Evolutionary conservation across 345 rosid species (phyloP), one percentile per base, ranked within the genome.

Genomic region (Sisymbrium irio): DNA sequence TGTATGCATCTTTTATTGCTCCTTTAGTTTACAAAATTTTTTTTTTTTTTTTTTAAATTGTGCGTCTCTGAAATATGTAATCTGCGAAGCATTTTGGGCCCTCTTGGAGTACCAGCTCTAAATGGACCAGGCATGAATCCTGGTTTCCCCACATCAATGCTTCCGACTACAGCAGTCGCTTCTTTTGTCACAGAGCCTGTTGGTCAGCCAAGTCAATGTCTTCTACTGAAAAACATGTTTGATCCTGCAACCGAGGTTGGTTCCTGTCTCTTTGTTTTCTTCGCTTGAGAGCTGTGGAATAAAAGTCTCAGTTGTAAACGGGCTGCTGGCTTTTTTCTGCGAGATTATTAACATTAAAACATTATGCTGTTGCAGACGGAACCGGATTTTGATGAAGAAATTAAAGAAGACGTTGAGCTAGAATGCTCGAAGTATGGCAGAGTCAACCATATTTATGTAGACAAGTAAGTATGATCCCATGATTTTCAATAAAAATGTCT

Each of bases 221-320:
- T 93, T 71, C 76, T 93, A 73, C 82, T 93, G 82, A 91, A 93
- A 82, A 93, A 93, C 74, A 81, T 93, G 92, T 93, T 93, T 74
- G 98, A 91, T 81, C 92, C 97, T 67, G 87, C 86, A 12, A 83
- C 96, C 1, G 98, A 93, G 97, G 98, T 93, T 1, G 14, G 7
- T 63, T 33, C 60, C 36, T 75, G 51, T 32, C 22, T 40, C 66
- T 75, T 53, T 3, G 0, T 6, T 22, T 10, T 11, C 6, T 44
- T 15, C 15, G 10, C 27, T 57, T 13, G 15, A 7, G 33, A 25
- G 51, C 35, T 67, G 55, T 33, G 25, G 9, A 36, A 1, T 2
- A 12, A 54, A 19, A 2, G 1, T 69, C 22, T 58, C 47, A 18
- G 71, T 17, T 36, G 17, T 42, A 6, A 64, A 14, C 12, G 44